phyloP scores from a whole-genome alignment of 2,329 filamentous ascomycete species.

The Didymella arachidicola region DNA sequence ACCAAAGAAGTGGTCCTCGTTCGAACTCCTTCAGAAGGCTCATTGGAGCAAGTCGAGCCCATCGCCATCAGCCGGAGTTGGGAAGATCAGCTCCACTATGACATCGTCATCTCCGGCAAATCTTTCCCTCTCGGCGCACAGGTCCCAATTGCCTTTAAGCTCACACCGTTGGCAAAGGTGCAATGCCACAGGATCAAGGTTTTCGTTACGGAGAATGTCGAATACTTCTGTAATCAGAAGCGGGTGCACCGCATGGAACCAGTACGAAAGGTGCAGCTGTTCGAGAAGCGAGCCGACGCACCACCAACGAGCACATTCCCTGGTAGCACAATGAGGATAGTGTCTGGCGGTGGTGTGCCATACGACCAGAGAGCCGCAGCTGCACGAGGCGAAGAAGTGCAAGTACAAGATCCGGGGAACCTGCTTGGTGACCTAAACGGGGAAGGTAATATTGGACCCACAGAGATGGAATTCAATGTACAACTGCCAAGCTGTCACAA shows the following conservation, averaged over 20 bases:
- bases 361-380: slow-evolving; percentile 66
- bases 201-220: slow-evolving; percentile 86
- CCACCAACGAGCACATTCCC: slow-evolving; percentile 76
- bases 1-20: slow-evolving; percentile 83
- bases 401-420: slow-evolving; percentile 67
- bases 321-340: slow-evolving; percentile 76
- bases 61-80: slow-evolving; percentile 93
- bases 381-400: slow-evolving; percentile 63
- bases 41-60: slow-evolving; percentile 87
- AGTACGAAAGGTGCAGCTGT: slow-evolving; percentile 81
- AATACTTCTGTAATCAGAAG: slow-evolving; percentile 88
- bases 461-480: slow-evolving; percentile 93
- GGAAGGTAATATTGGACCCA: slow-evolving; percentile 81
- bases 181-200: slow-evolving; percentile 93
- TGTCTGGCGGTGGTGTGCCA: slow-evolving; percentile 81
- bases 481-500: slow-evolving; percentile 88
- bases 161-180: slow-evolving; percentile 91
- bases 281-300: slow-evolving; percentile 86
- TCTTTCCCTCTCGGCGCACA: slow-evolving; percentile 88
- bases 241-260: slow-evolving; percentile 85
- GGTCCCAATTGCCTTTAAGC: slow-evolving; percentile 91
- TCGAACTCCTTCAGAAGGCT: slow-evolving; percentile 84
- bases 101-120: slow-evolving; percentile 95
- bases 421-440: slow-evolving; percentile 78
- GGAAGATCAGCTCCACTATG: slow-evolving; percentile 95